Evolutionary conservation across 176 grass and related monocot species (phyloP).

Genomic region (Eragrostis curvula): DNA sequence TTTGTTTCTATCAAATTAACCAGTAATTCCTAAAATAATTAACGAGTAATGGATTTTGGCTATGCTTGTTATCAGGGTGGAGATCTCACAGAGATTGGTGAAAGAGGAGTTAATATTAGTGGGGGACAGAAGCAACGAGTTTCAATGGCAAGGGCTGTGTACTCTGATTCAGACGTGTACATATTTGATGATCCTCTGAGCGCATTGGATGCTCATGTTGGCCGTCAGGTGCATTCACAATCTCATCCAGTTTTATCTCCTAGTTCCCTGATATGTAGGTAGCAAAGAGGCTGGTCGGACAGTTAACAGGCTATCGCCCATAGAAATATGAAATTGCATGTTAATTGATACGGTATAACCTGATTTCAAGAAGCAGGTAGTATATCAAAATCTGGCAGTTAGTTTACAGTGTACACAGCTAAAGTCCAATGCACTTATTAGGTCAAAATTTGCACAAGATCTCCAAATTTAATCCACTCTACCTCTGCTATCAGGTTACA

Average conservation of each 20-base stretch:
- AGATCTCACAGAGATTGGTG: slow-evolving; percentile 98
- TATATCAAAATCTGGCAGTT: neutral
- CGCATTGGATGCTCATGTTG: slow-evolving; percentile 98
- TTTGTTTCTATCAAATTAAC: slow-evolving; percentile 12
- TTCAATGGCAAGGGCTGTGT: slow-evolving; percentile 99
- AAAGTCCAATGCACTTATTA: neutral
- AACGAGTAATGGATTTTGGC: slow-evolving; percentile 17
- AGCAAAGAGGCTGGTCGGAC: neutral
- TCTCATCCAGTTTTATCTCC: slow-evolving; percentile 27
- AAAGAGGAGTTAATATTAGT: slow-evolving; percentile 99
- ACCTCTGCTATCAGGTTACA: too few relatives aligned
- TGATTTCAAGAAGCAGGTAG: neutral
- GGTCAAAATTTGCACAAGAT: neutral
- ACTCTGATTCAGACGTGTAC: slow-evolving; percentile 97
- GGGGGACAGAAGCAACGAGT: slow-evolving; percentile 99
- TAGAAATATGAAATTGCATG: slow-evolving; percentile 16
- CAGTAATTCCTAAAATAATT: too few relatives aligned
- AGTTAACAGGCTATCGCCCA: neutral
- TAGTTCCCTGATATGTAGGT: neutral
- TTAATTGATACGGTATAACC: slow-evolving; percentile 12
- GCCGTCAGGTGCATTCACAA: slow-evolving; percentile 78
- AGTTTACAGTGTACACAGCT: slow-evolving; percentile 7
- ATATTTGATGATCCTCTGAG: slow-evolving; percentile 99
- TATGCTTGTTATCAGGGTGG: slow-evolving; percentile 74
- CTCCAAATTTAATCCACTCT: neutral